Evolutionary conservation across 2,329 filamentous ascomycete genomes (phyloP).

Genomic region (Chaetomium olivaceum): DNA sequence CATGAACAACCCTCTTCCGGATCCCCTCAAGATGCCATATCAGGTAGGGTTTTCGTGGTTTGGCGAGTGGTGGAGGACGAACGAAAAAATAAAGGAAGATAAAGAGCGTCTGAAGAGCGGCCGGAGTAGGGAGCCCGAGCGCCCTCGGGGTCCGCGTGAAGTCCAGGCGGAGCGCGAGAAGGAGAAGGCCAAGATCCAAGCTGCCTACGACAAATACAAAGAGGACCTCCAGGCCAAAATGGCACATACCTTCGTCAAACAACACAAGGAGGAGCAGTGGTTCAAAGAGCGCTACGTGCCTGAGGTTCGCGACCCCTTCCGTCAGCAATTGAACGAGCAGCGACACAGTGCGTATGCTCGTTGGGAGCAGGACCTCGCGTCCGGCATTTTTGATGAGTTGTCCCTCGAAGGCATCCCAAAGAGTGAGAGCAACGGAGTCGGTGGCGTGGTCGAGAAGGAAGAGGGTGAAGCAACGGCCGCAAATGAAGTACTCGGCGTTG

Average conservation of each 20-base stretch:
- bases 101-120: constrained; percentile 71
- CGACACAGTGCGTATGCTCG: constrained; percentile 76
- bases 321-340: constrained; percentile 74
- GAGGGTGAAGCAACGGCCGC: constrained; percentile 90
- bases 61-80: constrained; percentile 82
- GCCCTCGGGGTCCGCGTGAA: constrained; percentile 64
- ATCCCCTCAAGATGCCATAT: constrained; percentile 71
- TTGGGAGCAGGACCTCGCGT: constrained; percentile 86
- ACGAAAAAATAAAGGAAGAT: constrained; percentile 80
- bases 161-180: constrained; percentile 73
- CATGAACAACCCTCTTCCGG: constrained; percentile 65
- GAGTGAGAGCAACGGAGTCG: constrained; percentile 83
- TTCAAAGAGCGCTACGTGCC: constrained; percentile 93
- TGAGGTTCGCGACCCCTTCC: constrained; percentile 74
- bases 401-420: constrained; percentile 93
- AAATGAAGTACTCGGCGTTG: constrained; percentile 89
- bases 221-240: constrained; percentile 72
- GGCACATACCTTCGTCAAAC: constrained; percentile 84
- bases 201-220: constrained; percentile 66
- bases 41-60: constrained; percentile 86
- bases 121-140: constrained; percentile 64
- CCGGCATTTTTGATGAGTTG: constrained; percentile 88
- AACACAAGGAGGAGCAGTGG: constrained; percentile 96
- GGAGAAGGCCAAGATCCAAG: constrained; percentile 76
- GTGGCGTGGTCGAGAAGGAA: constrained; percentile 86